phyloP scores from a whole-genome alignment of 495 filamentous ascomycete genomes.

The Daldinia bambusicola region DNA sequence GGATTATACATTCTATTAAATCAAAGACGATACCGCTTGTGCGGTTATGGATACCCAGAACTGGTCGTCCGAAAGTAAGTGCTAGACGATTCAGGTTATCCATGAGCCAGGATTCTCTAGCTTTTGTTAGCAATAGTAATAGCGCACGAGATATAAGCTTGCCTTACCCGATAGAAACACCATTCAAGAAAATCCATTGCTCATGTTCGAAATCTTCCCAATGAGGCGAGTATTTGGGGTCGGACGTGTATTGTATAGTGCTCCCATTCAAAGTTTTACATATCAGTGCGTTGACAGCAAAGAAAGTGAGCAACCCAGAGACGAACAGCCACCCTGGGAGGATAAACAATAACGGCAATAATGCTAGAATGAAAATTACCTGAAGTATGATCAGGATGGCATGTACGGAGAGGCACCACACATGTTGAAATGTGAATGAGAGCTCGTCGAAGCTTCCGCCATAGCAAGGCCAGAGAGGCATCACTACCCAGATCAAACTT shows the following conservation, averaged over 20 bases:
- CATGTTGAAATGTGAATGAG: slow-evolving; percentile 2
- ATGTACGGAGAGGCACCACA: slow-evolving; percentile 5
- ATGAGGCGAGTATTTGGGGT: neutral
- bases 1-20: neutral
- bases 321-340: slow-evolving; percentile 4
- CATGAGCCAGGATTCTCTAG: neutral
- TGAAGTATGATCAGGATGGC: neutral
- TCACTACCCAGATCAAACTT: neutral
- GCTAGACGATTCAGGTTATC: slow-evolving; percentile 1
- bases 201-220: neutral
- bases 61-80: slow-evolving; percentile 4
- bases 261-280: neutral
- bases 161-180: slow-evolving; percentile 1
- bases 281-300: neutral
- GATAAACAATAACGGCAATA: neutral
- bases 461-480: slow-evolving; percentile 1
- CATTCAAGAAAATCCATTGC: slow-evolving; percentile 9
- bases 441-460: neutral
- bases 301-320: neutral
- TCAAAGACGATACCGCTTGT: slow-evolving; percentile 2
- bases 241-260: slow-evolving; percentile 1
- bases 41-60: slow-evolving; percentile 2
- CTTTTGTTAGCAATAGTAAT: neutral
- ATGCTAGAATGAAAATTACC: neutral
- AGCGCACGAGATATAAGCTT: neutral